These are phyloP conservation scores for Trichomonas tenax DNA, from an alignment of 208 protist species.

Conservation along the genomic window DNA sequence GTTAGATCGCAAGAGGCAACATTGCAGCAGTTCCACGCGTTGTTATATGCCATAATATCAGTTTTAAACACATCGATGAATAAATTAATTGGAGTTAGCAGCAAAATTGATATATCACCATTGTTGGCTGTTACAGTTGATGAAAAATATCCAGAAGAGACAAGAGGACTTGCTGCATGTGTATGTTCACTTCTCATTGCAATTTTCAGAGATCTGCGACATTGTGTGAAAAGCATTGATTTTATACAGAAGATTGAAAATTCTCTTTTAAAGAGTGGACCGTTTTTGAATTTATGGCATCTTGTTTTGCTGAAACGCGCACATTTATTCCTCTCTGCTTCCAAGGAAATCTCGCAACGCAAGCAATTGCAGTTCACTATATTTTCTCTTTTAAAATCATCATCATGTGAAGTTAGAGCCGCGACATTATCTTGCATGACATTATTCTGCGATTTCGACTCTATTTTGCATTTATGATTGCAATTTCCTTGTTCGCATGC, in stretches of 20 bases:
- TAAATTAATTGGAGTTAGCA: neutral
- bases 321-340: neutral
- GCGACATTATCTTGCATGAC: neutral
- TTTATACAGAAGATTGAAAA: neutral
- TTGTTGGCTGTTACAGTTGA: neutral
- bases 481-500: neutral
- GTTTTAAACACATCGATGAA: neutral
- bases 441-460: neutral
- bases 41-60: neutral
- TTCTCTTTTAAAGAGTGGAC: neutral
- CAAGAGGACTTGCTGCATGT: neutral
- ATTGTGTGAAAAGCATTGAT: neutral
- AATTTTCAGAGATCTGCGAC: neutral
- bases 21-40: neutral
- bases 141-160: neutral
- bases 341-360: neutral
- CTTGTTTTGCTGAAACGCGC: neutral
- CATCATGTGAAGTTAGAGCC: neutral
- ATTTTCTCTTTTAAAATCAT: neutral
- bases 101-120: neutral
- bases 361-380: neutral
- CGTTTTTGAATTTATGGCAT: neutral
- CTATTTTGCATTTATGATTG: neutral
- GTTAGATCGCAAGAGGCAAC: neutral
- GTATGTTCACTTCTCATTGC: neutral